Base-by-base conservation (phyloP, 768 basidiomycete genomes). In the Leccinum variicolor region DNA sequence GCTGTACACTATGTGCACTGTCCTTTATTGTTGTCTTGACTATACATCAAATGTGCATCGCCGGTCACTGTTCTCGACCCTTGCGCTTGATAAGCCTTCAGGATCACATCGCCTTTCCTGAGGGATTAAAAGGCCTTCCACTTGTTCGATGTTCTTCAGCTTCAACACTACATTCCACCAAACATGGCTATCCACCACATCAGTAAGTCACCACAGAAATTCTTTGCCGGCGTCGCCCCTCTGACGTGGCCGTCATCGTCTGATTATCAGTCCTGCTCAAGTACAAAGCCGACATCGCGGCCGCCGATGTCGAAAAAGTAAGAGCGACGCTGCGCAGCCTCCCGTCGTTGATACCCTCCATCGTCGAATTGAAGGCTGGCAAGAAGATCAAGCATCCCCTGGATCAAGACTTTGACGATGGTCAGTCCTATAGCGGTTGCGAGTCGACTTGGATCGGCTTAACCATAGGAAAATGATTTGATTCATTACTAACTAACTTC, bases 351-450 rank as follows among this genome's bases (percentile, higher is more conserved):
- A 60, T 69, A 46, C 68, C 68, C 3, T 46, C 56, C 19, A 66
- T 72, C 26, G 53, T 53, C 28, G 29, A 26, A 19, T 0, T 68
- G 33, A 52, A 53, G 49, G 15, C 48, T 1, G 68, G 69, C 7
- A 50, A 29, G 6, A 66, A 29, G 31, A 28, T 68, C 41, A 60
- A 46, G 21, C 64, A 70, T 39, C 55, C 57, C 8, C 17, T 66
- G 25, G 64, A 62, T 39, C 70, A 55, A 8, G 64, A 60, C 50
- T 72, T 50, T 45, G 66, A 68, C 48, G 54, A 62, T 57, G 68
- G 70, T 72, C 19, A 14, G 45, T 28, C 11, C 17, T 5, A 29
- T 29, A 29, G 29, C 29, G 29, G 28, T 28, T 11, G 29, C 29
- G 11, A 31, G 29, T 29, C 10, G 11, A 31, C 10, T 29, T 3